phyloP scores from a whole-genome alignment of 345 rosid species.

The Eucalyptus shirleyi region DNA sequence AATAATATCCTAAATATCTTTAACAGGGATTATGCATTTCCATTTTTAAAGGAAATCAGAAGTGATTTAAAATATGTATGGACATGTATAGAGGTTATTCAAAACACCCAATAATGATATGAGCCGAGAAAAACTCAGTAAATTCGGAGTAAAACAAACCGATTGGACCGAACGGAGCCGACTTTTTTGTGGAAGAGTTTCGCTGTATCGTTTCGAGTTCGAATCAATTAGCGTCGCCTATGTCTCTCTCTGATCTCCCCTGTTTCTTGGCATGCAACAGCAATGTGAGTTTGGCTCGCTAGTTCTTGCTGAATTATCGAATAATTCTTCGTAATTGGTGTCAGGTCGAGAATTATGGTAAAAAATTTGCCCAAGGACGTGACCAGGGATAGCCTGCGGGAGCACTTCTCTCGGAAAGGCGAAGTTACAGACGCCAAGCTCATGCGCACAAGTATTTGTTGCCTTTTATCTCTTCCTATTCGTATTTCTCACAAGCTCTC shows the following conservation, averaged over 20 bases:
- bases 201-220: background rate
- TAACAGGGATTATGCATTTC: background rate
- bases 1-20: background rate
- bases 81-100: background rate
- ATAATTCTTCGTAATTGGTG: background rate
- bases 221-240: background rate
- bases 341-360: background rate
- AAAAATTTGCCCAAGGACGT: background rate
- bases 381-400: conserved; percentile 3
- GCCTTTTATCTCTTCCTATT: background rate
- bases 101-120: background rate
- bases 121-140: background rate
- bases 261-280: background rate
- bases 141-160: background rate
- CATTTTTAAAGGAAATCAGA: background rate
- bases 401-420: conserved; percentile 63
- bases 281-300: background rate
- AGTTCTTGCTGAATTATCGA: background rate
- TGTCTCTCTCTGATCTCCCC: background rate
- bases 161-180: background rate
- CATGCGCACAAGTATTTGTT: conserved; percentile 51
- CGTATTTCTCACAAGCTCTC: background rate
- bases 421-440: conserved; percentile 74
- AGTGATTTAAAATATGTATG: background rate
- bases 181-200: background rate